A percentile compares a stretch with the other conserved stretches of the same genome.
phyloP scores from a whole-genome alignment of 2,329 filamentous ascomycete genomes.

The Sporothrix schenckii region DNA sequence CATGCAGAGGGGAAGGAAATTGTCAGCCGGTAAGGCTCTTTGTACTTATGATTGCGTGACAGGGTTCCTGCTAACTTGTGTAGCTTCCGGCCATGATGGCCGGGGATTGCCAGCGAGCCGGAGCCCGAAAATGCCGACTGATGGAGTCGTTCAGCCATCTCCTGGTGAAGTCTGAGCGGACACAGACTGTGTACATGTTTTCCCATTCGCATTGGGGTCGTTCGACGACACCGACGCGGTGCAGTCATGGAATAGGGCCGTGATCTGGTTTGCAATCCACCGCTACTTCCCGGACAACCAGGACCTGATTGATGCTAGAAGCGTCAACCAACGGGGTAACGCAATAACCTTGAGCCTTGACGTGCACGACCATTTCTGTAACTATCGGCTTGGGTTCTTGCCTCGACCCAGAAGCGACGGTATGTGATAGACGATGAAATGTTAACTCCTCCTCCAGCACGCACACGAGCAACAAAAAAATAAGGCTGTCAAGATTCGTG shows the following conservation, averaged over 20 bases:
- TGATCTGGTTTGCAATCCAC: conserved; percentile 5
- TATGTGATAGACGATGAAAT: too few relatives aligned
- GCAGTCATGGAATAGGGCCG: neutral
- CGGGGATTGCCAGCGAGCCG: too few relatives aligned
- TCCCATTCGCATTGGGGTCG: neutral
- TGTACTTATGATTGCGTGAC: too few relatives aligned
- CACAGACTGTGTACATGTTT: neutral
- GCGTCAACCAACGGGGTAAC: neutral
- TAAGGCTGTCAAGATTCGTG: too few relatives aligned
- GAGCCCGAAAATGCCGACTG: too few relatives aligned
- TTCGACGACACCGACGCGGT: neutral
- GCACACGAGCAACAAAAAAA: too few relatives aligned
- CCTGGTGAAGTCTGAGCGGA: neutral
- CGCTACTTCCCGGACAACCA: neutral
- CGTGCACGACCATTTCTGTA: neutral
- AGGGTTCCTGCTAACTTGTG: too few relatives aligned
- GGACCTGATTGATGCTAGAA: neutral
- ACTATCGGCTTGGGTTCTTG: neutral
- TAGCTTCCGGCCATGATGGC: too few relatives aligned
- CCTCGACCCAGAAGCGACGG: neutral
- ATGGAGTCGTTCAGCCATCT: neutral
- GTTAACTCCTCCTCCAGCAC: too few relatives aligned
- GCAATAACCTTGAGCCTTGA: neutral
- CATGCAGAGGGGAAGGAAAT: too few relatives aligned
- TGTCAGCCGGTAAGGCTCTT: too few relatives aligned